These are phyloP conservation scores for Wickerhamiella bombiphila DNA, from an alignment of 805 yeast genomes.

Conservation along the genomic window DNA sequence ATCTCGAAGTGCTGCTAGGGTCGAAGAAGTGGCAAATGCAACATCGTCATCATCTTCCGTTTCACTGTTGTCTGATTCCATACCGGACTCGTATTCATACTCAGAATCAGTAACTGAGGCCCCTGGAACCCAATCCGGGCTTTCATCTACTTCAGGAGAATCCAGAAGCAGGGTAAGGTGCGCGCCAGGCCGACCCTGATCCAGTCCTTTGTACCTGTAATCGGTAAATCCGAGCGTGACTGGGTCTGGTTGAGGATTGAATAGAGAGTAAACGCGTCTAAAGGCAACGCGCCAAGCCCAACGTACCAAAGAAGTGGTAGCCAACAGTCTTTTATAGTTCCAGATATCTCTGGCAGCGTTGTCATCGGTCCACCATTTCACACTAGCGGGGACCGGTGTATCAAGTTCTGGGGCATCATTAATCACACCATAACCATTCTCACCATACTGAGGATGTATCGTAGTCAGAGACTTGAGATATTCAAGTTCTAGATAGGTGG, in stretches of 20 bases:
- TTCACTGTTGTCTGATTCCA: not conserved
- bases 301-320: not conserved
- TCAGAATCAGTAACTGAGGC: not conserved
- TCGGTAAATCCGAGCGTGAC: not conserved
- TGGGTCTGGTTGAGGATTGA: too few relatives aligned
- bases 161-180: constrained; percentile 1
- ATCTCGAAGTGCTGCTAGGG: too few relatives aligned
- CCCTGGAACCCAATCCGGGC: constrained; percentile 1
- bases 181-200: constrained; percentile 1
- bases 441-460: not conserved
- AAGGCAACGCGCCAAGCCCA: not conserved
- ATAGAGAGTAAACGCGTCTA: not conserved
- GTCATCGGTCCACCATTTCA: not conserved
- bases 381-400: too few relatives aligned
- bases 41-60: not conserved
- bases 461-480: not conserved
- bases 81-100: not conserved
- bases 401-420: not conserved
- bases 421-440: not conserved
- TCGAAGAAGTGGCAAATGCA: not conserved
- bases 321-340: not conserved
- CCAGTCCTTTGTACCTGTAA: constrained; percentile 1
- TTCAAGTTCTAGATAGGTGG: constrained; percentile 3
- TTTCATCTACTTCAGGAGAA: constrained; percentile 2
- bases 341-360: not conserved